A percentile compares a stretch with the other conserved stretches of the same genome.
phyloP scores from a whole-genome alignment of 805 yeast species.

The Wickerhamiella hasegawae region DNA sequence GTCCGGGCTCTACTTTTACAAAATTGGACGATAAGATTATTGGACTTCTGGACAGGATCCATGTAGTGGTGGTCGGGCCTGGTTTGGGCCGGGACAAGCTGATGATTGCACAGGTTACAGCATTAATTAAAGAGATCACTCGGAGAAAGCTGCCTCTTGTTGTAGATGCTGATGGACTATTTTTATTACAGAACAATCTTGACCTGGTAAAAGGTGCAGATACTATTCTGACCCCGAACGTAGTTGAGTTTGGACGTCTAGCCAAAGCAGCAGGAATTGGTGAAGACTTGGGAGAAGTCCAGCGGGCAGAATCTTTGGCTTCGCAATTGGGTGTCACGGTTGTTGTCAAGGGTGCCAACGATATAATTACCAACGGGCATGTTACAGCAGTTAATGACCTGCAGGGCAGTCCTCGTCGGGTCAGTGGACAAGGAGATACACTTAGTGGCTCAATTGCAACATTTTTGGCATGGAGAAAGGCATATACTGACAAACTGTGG shows the following conservation, averaged over 20 bases:
- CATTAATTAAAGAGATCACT: constrained; percentile 41
- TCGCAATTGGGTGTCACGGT: constrained; percentile 37
- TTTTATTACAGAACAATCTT: constrained; percentile 42
- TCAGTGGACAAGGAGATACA: constrained; percentile 96
- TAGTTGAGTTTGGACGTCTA: constrained; percentile 64
- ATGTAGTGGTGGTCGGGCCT: constrained; percentile 80
- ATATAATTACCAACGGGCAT: constrained; percentile 41
- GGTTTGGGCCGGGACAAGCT: constrained; percentile 75
- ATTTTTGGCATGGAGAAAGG: constrained; percentile 61
- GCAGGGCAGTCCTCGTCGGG: constrained; percentile 60
- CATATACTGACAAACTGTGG: constrained; percentile 49
- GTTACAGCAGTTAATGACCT: constrained; percentile 28
- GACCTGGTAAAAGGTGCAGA: constrained; percentile 34
- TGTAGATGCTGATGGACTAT: constrained; percentile 84
- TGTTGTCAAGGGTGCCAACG: constrained; percentile 59
- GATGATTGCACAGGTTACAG: constrained; percentile 46
- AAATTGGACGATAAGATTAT: constrained; percentile 6
- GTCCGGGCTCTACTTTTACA: constrained; percentile 12
- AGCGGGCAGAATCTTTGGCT: constrained; percentile 30
- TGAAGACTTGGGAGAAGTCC: constrained; percentile 11
- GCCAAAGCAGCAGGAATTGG: constrained; percentile 29
- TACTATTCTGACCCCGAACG: constrained; percentile 78
- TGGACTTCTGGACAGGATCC: constrained; percentile 45
- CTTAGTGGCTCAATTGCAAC: constrained; percentile 76
- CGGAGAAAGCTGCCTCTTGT: constrained; percentile 51